A percentile compares a stretch with the other conserved stretches of the same genome.
These are phyloP conservation scores for Phytophthora megakarya DNA, from an alignment of 352 stramenopile genomes.

Conservation along the genomic window DNA sequence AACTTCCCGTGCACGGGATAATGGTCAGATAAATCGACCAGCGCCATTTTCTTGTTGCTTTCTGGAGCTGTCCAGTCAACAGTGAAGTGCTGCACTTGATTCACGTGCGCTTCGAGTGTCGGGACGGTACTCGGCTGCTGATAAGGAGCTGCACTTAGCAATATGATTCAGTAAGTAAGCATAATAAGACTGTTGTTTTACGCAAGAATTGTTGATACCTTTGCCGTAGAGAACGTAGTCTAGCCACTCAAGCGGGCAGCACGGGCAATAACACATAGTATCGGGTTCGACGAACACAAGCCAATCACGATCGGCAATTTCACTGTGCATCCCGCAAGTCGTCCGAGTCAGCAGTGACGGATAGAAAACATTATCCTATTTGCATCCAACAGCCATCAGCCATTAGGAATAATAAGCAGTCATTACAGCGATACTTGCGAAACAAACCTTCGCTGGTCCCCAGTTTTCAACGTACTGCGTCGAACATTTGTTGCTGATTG, in stretches of 20 bases:
- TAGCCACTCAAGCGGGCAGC: conserved; percentile 81
- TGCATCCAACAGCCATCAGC: neutral
- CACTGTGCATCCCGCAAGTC: conserved; percentile 43
- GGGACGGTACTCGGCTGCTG: conserved; percentile 60
- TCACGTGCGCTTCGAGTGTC: conserved; percentile 62
- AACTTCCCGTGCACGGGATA: conserved; percentile 78
- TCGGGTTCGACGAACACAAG: conserved; percentile 46
- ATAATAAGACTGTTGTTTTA: neutral
- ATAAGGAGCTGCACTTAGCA: conserved; percentile 53
- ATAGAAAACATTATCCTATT: conserved; percentile 58
- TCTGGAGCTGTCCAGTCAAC: conserved; percentile 69
- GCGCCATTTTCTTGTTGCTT: conserved; percentile 55
- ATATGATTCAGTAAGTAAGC: neutral
- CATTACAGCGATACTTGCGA: too few species aligned
- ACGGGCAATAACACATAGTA: conserved; percentile 79
- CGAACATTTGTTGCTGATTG: conserved; percentile 74
- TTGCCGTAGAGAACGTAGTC: conserved; percentile 83
- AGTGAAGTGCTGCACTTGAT: conserved; percentile 59
- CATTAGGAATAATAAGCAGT: neutral
- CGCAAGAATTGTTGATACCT: conserved; percentile 31
- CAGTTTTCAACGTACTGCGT: conserved; percentile 74
- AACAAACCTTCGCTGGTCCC: conserved; percentile 53
- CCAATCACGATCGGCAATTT: conserved; percentile 19
- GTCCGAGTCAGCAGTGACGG: conserved; percentile 59
- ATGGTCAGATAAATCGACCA: conserved; percentile 80